Percentiles rank a stretch among this genome's conserved stretches.
Conservation (phyloP, 2,329 filamentous ascomycete species). For the Cordyceps javanica region DNA sequence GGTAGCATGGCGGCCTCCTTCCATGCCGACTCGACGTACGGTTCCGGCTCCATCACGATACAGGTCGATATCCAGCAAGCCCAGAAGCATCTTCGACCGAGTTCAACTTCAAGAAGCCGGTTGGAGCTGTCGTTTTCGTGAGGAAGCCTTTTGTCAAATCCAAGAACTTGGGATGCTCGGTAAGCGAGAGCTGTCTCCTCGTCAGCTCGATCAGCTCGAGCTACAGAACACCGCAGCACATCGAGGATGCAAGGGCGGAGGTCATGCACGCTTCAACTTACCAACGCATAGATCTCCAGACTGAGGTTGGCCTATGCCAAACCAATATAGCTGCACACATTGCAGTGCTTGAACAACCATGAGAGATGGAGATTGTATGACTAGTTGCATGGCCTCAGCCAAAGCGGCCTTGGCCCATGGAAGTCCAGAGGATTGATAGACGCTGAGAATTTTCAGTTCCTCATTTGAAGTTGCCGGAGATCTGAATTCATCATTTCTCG, state of each 20-base stretch:
- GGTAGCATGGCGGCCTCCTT: constrained; percentile 5
- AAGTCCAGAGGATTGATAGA: constrained; percentile 1
- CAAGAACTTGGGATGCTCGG: not conserved
- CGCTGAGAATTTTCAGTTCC: not conserved
- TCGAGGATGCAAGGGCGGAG: too few relatives aligned
- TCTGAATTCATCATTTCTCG: not conserved
- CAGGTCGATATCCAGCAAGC: constrained; percentile 3
- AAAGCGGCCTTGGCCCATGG: constrained; percentile 1
- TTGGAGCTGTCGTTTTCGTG: not conserved
- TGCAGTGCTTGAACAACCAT: constrained; percentile 1
- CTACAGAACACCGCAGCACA: too few relatives aligned
- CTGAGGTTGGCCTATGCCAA: not conserved
- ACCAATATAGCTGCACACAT: constrained; percentile 1
- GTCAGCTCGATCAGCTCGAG: not conserved
- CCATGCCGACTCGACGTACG: constrained; percentile 1
- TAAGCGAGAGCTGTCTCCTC: not conserved
- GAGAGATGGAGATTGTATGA: not conserved
- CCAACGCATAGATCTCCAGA: not conserved
- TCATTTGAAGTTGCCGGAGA: not conserved
- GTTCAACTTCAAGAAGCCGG: not conserved
- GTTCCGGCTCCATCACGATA: constrained; percentile 7
- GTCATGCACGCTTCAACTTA: not conserved
- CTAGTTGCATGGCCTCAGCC: not conserved
- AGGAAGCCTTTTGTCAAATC: not conserved
- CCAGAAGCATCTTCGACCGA: constrained; percentile 1